Base-by-base conservation (phyloP, 768 basidiomycete genomes). In the Coprinopsis marcescibilis region DNA sequence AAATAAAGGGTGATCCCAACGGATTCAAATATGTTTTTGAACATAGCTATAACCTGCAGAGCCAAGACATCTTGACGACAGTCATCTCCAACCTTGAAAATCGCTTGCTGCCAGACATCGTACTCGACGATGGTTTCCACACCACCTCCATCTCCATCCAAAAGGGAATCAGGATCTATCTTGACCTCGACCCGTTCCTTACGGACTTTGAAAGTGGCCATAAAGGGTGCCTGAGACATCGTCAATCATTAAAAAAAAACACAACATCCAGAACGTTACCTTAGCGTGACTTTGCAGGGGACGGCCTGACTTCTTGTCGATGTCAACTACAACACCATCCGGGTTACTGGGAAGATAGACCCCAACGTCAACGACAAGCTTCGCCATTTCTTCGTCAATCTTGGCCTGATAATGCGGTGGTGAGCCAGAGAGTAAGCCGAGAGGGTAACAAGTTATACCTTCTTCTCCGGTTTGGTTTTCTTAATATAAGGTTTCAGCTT, bases 31-130 rank as follows among this genome's bases (percentile, higher is more conserved):
- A 97, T 85, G 63, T 96, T 97, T 68, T 98, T 98, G 78, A 98
- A 97, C 93, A 98, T 98, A 4, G 96, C 96, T 52, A 99, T 98
- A 51, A 97, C 69, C 58, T 99, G 96, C 39, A 99, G 70, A 0
- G 96, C 96, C 36, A 99, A 77, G n/a, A 98, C 85, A 58, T 99
- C 96, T 64, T 99, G 96, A 34, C 96, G 81, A 63, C 96, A 99
- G 61, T 99, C 96, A 60, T 99, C 96, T 46, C 96, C 96, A 48
- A 99, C 96, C 73, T 99, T 99, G 82, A 99, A 99, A 52, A 99
- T 99, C 1, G 96, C 96, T 54, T 91, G 85, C 51, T 95, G 91
- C 94, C 91, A 97, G 37, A 94, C 84, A 51, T 97, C 92, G 59
- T 86, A 89, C 55, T 83, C 75, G 36, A 72, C 70, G 23, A 65